These are phyloP conservation scores for Aspergillus nomiae DNA, from an alignment of 2,329 filamentous ascomycete species.

Conservation along the genomic window DNA sequence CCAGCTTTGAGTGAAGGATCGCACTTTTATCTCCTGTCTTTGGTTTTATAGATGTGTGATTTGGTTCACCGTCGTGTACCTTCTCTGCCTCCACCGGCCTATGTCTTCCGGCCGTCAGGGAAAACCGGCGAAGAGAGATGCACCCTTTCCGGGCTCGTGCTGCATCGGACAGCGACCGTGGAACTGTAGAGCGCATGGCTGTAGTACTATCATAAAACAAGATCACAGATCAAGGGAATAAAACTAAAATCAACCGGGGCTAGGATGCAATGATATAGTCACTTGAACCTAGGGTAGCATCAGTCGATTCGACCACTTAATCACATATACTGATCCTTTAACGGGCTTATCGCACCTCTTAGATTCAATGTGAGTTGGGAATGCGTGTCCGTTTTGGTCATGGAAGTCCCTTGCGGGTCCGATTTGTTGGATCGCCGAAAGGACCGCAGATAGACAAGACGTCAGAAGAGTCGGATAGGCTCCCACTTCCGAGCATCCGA, in stretches of 20 bases:
- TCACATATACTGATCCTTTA: background rate
- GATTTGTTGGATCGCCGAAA: background rate
- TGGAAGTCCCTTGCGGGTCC: background rate
- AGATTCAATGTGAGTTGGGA: background rate
- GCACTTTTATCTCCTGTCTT: background rate
- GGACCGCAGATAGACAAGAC: background rate
- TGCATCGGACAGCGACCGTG: background rate
- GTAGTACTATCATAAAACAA: background rate
- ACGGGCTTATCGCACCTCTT: background rate
- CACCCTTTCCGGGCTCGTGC: background rate
- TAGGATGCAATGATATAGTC: background rate
- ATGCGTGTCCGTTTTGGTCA: background rate
- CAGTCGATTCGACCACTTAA: background rate
- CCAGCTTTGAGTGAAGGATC: constrained; percentile 19
- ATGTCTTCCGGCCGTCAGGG: background rate
- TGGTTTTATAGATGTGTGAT: too few relatives aligned
- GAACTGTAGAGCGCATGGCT: background rate
- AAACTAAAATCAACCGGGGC: background rate
- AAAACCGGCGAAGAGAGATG: background rate
- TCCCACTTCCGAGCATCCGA: background rate
- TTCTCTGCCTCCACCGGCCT: background rate
- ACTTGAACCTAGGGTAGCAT: background rate
- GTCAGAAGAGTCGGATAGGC: background rate
- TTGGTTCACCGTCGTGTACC: background rate
- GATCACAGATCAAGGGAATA: background rate